Evolutionary conservation across 108 stramenopile genomes (phyloP).

Genomic region (Aurantiochytrium sp.): DNA sequence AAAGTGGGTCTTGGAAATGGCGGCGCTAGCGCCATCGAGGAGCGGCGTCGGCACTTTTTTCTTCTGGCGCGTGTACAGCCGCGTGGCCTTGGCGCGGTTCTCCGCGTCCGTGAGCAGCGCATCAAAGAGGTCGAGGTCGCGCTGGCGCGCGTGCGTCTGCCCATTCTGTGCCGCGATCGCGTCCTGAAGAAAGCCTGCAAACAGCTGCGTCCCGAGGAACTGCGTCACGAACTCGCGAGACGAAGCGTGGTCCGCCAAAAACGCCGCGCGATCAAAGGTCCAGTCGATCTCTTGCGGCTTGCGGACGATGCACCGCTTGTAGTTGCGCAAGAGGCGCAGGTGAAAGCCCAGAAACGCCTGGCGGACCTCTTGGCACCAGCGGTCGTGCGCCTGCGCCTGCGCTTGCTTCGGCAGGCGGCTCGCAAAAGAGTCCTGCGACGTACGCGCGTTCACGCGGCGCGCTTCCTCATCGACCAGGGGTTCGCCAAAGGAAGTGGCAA

Average conservation of each 20-base stretch:
- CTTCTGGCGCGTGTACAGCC: not conserved
- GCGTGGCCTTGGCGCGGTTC: not conserved
- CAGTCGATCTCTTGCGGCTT: constrained; percentile 7
- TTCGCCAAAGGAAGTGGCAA: too few relatives aligned
- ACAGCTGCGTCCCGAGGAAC: not conserved
- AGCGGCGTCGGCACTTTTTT: not conserved
- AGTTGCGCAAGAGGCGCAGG: not conserved
- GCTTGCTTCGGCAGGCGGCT: not conserved
- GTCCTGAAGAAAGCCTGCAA: not conserved
- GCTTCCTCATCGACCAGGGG: not conserved
- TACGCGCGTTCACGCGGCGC: not conserved
- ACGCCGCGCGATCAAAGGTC: not conserved
- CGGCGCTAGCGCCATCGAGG: not conserved
- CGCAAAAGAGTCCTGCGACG: not conserved
- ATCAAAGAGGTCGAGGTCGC: not conserved
- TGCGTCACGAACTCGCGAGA: not conserved
- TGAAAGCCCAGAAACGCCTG: not conserved
- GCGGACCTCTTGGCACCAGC: not conserved
- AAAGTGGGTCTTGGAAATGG: not conserved
- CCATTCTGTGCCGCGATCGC: not conserved
- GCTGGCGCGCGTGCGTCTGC: not conserved
- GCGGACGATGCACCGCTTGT: not conserved
- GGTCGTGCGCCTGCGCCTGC: not conserved
- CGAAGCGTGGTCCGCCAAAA: not conserved
- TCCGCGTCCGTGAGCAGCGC: not conserved